Percentiles rank a stretch among this genome's conserved stretches.
Conservation (phyloP, 768 basidiomycete genomes). For the Xanthoconium stramineum region DNA sequence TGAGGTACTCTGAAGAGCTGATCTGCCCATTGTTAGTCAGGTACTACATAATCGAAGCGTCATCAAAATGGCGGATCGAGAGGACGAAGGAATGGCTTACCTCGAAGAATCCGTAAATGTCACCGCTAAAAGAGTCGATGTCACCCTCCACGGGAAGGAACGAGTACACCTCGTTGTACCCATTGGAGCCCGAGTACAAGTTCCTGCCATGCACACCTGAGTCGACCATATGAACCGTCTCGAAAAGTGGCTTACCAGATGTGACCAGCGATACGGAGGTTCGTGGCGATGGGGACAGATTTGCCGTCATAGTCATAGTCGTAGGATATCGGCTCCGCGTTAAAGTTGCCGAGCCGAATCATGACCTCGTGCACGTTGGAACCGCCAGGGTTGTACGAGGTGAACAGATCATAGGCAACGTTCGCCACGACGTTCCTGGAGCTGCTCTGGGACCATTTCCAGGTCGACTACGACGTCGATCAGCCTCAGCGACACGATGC, state of each 20-base stretch:
- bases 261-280: conserved; percentile 45
- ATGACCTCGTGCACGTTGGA: conserved; percentile 48
- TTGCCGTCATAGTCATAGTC: conserved; percentile 44
- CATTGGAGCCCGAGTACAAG: conserved; percentile 53
- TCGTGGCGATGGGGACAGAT: conserved; percentile 41
- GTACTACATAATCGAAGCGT: conserved; percentile 38
- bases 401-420: conserved; percentile 65
- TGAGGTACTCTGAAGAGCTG: conserved; percentile 51
- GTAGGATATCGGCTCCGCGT: conserved; percentile 56
- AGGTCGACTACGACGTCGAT: conserved; percentile 38
- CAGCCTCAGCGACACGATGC: background rate
- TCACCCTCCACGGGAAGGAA: conserved; percentile 39
- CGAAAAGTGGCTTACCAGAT: conserved; percentile 39
- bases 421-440: conserved; percentile 47
- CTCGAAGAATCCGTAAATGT: conserved; percentile 50
- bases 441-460: conserved; percentile 52
- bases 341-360: conserved; percentile 62
- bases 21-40: conserved; percentile 46
- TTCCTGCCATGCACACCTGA: conserved; percentile 39
- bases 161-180: conserved; percentile 49
- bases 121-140: conserved; percentile 50
- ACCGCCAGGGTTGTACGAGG: conserved; percentile 48
- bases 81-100: conserved; percentile 25
- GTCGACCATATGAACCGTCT: background rate
- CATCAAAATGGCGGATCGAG: background rate